These are phyloP conservation scores for Cryptococcus sp. DNA, from an alignment of 1,284 basidiomycete genomes.

Conservation along the genomic window DNA sequence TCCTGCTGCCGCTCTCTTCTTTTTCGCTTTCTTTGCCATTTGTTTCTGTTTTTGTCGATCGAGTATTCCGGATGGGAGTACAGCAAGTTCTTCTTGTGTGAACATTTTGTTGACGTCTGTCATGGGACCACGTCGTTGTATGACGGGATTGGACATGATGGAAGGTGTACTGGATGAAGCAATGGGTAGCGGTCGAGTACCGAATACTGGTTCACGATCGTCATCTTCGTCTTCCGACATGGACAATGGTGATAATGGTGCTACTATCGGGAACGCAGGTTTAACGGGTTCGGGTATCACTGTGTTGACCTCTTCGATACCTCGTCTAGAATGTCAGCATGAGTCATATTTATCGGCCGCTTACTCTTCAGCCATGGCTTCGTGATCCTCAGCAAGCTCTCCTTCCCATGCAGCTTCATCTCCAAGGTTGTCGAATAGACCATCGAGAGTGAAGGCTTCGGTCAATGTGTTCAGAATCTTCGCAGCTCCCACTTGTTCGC, in stretches of 20 bases:
- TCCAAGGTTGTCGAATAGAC: slow-evolving; percentile 38
- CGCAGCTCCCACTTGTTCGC: slow-evolving; percentile 35
- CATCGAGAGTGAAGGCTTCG: slow-evolving; percentile 46
- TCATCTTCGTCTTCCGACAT: neutral
- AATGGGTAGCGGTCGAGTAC: slow-evolving; percentile 1
- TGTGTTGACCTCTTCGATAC: neutral
- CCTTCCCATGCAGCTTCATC: slow-evolving; percentile 44
- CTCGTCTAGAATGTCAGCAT: neutral
- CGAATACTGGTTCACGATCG: neutral
- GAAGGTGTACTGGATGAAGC: slow-evolving; percentile 6
- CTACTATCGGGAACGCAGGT: neutral
- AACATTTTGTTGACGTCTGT: slow-evolving; percentile 26
- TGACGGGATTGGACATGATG: neutral
- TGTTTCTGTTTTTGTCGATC: slow-evolving; percentile 37
- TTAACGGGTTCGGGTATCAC: neutral
- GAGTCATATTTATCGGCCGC: neutral
- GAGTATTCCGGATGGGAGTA: slow-evolving; percentile 28
- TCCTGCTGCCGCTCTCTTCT: slow-evolving; percentile 32
- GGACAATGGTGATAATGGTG: neutral
- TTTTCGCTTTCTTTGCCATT: slow-evolving; percentile 45
- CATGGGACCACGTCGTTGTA: neutral
- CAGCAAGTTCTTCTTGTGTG: slow-evolving; percentile 41
- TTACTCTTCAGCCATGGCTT: slow-evolving; percentile 24
- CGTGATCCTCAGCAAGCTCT: slow-evolving; percentile 22
- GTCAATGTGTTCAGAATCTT: slow-evolving; percentile 42